Percentiles rank a stretch among this genome's conserved stretches.
These are phyloP conservation scores for Trametes pubescens DNA, from an alignment of 1,284 basidiomycete genomes.

Conservation along the genomic window DNA sequence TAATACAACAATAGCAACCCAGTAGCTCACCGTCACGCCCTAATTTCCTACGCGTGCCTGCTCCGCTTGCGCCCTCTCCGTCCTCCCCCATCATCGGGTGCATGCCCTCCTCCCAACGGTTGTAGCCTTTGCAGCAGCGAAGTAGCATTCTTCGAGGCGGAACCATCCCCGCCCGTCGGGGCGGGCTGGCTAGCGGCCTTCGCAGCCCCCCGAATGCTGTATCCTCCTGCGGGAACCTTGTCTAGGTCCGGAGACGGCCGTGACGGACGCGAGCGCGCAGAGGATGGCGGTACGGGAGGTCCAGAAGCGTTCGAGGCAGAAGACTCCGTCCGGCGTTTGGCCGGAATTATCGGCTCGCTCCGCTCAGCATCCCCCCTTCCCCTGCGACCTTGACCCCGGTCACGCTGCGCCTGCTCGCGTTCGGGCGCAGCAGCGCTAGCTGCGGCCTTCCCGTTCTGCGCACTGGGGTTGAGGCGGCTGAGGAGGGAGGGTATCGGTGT, in stretches of 20 bases:
- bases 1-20: constrained; percentile 9
- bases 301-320: neutral
- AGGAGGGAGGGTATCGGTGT: constrained; percentile 50
- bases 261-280: constrained; percentile 5
- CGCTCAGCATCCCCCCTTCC: constrained; percentile 10
- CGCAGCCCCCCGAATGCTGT: constrained; percentile 67
- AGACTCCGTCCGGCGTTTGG: constrained; percentile 36
- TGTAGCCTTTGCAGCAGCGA: constrained; percentile 56
- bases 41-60: constrained; percentile 10
- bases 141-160: constrained; percentile 24
- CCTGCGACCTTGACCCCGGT: constrained; percentile 17
- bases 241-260: constrained; percentile 39
- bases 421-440: constrained; percentile 8
- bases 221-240: constrained; percentile 48
- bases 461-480: constrained; percentile 46
- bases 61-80: constrained; percentile 24
- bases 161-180: constrained; percentile 3
- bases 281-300: neutral
- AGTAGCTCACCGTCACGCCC: constrained; percentile 3
- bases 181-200: constrained; percentile 32
- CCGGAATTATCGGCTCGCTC: constrained; percentile 22
- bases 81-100: constrained; percentile 31
- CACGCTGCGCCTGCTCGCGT: constrained; percentile 15
- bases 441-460: constrained; percentile 14
- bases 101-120: constrained; percentile 22